phyloP scores from a whole-genome alignment of 75 land plant species.

The Cunninghamia lanceolata region DNA sequence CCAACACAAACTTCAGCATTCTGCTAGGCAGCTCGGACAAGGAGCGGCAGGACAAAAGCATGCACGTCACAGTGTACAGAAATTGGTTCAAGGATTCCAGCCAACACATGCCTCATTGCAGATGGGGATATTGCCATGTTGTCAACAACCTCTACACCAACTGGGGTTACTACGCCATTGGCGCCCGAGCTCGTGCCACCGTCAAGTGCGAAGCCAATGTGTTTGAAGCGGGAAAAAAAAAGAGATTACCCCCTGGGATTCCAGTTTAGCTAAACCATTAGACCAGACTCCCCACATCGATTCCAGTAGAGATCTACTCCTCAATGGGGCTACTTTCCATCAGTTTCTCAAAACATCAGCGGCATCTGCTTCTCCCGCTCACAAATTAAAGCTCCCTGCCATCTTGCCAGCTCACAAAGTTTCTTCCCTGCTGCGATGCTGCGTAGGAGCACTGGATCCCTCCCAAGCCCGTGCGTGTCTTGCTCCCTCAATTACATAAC shows the following conservation, averaged over 20 bases:
- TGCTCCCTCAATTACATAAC: not conserved
- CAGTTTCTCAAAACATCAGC: conserved; percentile 9
- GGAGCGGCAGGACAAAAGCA: conserved; percentile 16
- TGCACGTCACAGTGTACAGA: conserved; percentile 37
- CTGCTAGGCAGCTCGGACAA: conserved; percentile 36
- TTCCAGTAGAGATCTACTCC: conserved; percentile 28
- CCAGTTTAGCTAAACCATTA: not conserved
- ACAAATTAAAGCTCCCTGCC: not conserved
- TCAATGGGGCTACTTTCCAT: conserved; percentile 41
- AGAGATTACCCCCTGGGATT: conserved; percentile 50
- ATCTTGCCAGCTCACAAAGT: not conserved
- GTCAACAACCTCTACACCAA: conserved; percentile 44
- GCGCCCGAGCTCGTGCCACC: conserved; percentile 29
- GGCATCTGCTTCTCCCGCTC: not conserved
- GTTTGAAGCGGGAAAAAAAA: conserved; percentile 23
- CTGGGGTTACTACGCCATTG: conserved; percentile 53
- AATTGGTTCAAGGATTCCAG: conserved; percentile 41
- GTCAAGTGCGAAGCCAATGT: conserved; percentile 37
- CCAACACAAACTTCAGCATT: conserved; percentile 23
- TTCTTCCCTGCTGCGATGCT: not conserved
- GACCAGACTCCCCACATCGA: conserved; percentile 26
- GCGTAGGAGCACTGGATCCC: not conserved
- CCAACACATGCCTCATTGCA: conserved; percentile 51
- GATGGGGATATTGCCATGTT: conserved; percentile 59
- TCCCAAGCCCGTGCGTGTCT: not conserved